phyloP scores from a whole-genome alignment of 2,329 filamentous ascomycete species.

The Volutella citrinella region DNA sequence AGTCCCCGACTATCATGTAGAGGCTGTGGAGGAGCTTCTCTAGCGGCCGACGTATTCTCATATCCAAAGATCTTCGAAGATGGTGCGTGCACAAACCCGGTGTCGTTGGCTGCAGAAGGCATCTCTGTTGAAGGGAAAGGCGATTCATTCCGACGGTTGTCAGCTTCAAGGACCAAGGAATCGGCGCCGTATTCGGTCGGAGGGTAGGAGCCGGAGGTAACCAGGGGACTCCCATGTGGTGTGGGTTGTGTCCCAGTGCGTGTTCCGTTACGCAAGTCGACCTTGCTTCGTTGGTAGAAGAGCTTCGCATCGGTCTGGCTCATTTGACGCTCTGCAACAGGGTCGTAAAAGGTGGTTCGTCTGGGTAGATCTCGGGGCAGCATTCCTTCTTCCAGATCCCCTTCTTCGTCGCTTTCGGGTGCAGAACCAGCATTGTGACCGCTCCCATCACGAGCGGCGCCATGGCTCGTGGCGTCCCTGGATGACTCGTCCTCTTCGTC shows the following conservation, averaged over 20 bases:
- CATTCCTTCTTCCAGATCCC: constrained; percentile 51
- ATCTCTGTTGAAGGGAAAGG: constrained; percentile 38
- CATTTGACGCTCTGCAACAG: constrained; percentile 89
- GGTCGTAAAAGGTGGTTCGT: constrained; percentile 88
- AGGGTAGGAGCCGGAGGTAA: constrained; percentile 34
- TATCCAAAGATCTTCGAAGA: constrained; percentile 2
- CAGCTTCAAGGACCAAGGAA: constrained; percentile 30
- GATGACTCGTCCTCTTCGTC: constrained; percentile 27
- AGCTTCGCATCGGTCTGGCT: constrained; percentile 92
- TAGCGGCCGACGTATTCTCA: background rate
- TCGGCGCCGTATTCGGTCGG: constrained; percentile 36
- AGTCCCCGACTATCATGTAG: constrained; percentile 7
- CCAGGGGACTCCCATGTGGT: constrained; percentile 45
- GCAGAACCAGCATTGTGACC: constrained; percentile 18
- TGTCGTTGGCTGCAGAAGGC: constrained; percentile 15
- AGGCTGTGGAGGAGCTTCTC: constrained; percentile 3
- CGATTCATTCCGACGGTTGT: constrained; percentile 18
- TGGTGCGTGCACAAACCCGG: constrained; percentile 9
- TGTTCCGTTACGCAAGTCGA: constrained; percentile 46
- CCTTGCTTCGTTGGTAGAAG: constrained; percentile 88
- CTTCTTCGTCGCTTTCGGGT: constrained; percentile 21
- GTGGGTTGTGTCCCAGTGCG: constrained; percentile 40
- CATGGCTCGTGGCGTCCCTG: constrained; percentile 20
- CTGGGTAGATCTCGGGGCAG: constrained; percentile 58
- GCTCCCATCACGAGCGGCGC: constrained; percentile 18